Base-by-base conservation (phyloP, 495 filamentous ascomycete species). In the Cercophora samala region DNA sequence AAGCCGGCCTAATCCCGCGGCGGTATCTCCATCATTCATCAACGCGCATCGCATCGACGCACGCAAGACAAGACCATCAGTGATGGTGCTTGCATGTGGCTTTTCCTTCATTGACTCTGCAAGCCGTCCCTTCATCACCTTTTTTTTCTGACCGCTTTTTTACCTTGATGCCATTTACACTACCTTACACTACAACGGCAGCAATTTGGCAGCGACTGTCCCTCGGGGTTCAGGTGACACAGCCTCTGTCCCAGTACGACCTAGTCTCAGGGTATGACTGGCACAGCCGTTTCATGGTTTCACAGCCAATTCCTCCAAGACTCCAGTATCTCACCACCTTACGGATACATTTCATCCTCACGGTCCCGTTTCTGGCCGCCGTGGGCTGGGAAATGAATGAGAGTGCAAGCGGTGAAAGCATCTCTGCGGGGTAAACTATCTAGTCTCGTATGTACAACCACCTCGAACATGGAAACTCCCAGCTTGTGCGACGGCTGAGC, bases 201-300 rank as follows among this genome's bases (percentile, higher is more conserved):
- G 22, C n/a, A 54, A 13, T 13, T 56, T 13, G 22, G 53, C 53
- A 56, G 53, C 53, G 22, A 21, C 13, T 19, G 53, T 19, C n/a
- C n/a, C n/a, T n/a, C 53, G 53, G 53, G 53, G n/a, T 52, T 46
- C 11, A 18, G 5, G 66, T 25, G 26, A 54, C 67, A 68, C 67
- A 68, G 67, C 67, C 67, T 65, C 67, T 58, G 51, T 19, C 1
- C 11, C 26, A 56, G 23, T n/a, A 54, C 63, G 46, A 64, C n/a
- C 3, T 22, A 32, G 24, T 64, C 24, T 8, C 9, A 26, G 51
- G 25, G 25, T 55, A 60, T 56, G 55, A 23, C 65, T n/a, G 68
- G 68, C 68, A 64, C 68, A 70, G 68, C 52, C 58, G 68, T 70
- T 70, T 70, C 68, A 67, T 21, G 17, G 53, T 56, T 56, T 56